These are phyloP conservation scores for Afroboletus lepidellus DNA, from an alignment of 1,284 basidiomycete genomes.

Conservation along the genomic window DNA sequence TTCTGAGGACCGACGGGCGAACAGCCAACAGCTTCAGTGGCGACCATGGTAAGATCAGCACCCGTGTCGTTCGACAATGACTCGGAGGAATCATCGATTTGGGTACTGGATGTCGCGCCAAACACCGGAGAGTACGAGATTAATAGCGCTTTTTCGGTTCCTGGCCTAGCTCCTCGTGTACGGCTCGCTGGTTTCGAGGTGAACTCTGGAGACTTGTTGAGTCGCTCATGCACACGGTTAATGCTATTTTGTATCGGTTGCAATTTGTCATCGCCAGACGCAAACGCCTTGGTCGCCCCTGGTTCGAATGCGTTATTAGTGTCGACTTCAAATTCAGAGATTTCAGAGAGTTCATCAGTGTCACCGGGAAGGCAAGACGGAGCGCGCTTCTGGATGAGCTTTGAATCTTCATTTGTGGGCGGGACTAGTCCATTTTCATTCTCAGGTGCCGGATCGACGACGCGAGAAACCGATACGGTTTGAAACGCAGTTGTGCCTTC, in stretches of 20 bases:
- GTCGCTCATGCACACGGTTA: background rate
- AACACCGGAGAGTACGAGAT: constrained; percentile 10
- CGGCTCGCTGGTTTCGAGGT: background rate
- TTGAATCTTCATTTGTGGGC: background rate
- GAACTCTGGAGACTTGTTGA: background rate
- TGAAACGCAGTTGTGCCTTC: constrained; percentile 16
- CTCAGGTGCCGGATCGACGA: background rate
- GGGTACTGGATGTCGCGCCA: constrained; percentile 17
- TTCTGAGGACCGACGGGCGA: background rate
- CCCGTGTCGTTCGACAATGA: constrained; percentile 2
- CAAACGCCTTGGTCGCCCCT: background rate
- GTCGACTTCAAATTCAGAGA: constrained; percentile 26
- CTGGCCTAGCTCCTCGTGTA: background rate
- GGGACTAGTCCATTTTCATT: background rate
- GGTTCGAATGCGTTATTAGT: background rate
- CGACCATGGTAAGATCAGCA: background rate
- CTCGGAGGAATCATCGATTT: constrained; percentile 13
- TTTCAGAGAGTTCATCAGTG: constrained; percentile 29
- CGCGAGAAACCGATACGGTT: background rate
- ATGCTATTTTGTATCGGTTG: background rate
- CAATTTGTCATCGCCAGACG: background rate
- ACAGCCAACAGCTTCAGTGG: background rate
- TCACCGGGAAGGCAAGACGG: background rate
- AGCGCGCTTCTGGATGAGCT: background rate
- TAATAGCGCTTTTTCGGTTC: background rate